Conservation (phyloP, 306 rosid species). For the Bauhinia variegata region DNA sequence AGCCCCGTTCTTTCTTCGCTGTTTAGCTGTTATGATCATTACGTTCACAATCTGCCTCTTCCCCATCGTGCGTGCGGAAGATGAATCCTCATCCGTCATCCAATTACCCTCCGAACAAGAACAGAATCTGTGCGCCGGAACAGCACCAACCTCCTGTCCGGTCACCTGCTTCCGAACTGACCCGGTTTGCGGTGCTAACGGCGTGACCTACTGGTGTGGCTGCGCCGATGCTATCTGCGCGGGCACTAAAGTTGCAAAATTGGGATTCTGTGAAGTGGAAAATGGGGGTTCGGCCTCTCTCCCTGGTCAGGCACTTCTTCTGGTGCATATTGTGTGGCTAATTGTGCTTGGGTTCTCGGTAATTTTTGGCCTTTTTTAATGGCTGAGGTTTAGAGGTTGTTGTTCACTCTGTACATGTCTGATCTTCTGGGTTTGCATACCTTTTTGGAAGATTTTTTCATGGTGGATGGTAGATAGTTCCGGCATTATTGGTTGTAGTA, state of each 20-base stretch:
- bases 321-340: slow-evolving; percentile 86
- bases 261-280: slow-evolving; percentile 82
- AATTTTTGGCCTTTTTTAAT: slow-evolving; percentile 71
- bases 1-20: slow-evolving; percentile 23
- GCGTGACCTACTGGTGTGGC: slow-evolving; percentile 93
- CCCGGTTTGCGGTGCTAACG: slow-evolving; percentile 90
- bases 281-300: slow-evolving; percentile 71
- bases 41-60: slow-evolving; percentile 37
- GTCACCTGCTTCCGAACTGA: slow-evolving; percentile 77
- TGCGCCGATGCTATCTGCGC: slow-evolving; percentile 84
- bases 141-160: slow-evolving; percentile 56
- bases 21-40: slow-evolving; percentile 17
- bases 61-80: slow-evolving; percentile 43
- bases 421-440: not conserved
- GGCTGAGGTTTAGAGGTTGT: not conserved
- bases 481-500: not conserved
- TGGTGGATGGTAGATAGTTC: not conserved
- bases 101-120: slow-evolving; percentile 49
- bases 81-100: slow-evolving; percentile 28
- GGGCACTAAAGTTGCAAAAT: slow-evolving; percentile 61
- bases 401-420: slow-evolving; percentile 12
- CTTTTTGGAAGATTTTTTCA: not conserved
- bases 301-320: slow-evolving; percentile 84
- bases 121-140: slow-evolving; percentile 45
- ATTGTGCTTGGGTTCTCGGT: slow-evolving; percentile 76